Percentiles rank a stretch among this genome's conserved stretches.
Evolutionary conservation across 2,329 filamentous ascomycete genomes (phyloP).

Genomic region (Sclerotinia glacialis): DNA sequence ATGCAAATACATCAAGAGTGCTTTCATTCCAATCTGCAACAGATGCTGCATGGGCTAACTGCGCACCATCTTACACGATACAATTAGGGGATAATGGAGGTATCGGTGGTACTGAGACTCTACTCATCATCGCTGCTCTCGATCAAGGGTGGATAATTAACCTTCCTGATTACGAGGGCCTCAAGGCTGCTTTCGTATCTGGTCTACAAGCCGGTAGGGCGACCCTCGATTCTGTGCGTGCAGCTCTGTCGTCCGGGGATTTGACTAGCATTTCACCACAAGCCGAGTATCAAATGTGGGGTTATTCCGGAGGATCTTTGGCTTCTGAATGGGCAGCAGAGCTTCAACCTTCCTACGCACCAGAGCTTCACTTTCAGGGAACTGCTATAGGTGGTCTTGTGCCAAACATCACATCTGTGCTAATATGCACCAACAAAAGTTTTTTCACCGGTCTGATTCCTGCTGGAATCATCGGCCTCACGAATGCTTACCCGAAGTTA

Average conservation of each 20-base stretch:
- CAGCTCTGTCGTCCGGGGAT: conserved; percentile 20
- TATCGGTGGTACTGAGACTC: conserved; percentile 18
- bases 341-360: conserved; percentile 51
- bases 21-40: conserved; percentile 46
- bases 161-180: conserved; percentile 31
- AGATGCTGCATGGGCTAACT: conserved; percentile 43
- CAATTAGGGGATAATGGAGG: conserved; percentile 38
- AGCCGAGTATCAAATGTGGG: conserved; percentile 44
- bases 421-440: conserved; percentile 40
- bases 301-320: conserved; percentile 55
- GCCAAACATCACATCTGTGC: conserved; percentile 43
- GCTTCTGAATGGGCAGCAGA: conserved; percentile 53
- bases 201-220: conserved; percentile 28
- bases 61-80: conserved; percentile 41
- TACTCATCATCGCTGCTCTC: conserved; percentile 28
- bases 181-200: conserved; percentile 21
- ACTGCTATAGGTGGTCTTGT: conserved; percentile 50
- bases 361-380: conserved; percentile 50
- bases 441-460: conserved; percentile 37
- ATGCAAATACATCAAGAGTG: conserved; percentile 27
- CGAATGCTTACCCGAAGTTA: conserved; percentile 17
- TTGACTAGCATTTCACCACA: neutral
- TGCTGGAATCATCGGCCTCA: conserved; percentile 22
- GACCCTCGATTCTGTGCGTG: conserved; percentile 30
- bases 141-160: conserved; percentile 28